Evolutionary conservation across 2,329 filamentous ascomycete species (phyloP).

Genomic region (Ophiostoma pallidulum): DNA sequence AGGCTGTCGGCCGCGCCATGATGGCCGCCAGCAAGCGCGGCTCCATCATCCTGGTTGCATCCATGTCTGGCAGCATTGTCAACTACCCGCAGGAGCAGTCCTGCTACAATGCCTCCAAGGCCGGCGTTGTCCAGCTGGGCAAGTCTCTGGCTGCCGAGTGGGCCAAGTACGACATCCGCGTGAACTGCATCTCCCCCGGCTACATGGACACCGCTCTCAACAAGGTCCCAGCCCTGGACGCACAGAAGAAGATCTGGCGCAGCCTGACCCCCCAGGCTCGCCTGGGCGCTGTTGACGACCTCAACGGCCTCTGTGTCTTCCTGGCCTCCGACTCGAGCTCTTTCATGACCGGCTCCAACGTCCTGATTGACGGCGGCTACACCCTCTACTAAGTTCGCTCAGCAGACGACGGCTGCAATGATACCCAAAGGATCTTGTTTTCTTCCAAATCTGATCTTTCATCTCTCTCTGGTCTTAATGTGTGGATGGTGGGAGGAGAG

Average conservation of each 20-base stretch:
- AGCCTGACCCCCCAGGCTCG: conserved; percentile 64
- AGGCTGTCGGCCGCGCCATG: conserved; percentile 63
- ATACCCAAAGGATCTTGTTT: conserved; percentile 12
- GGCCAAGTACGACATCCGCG: conserved; percentile 70
- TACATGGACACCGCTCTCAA: conserved; percentile 83
- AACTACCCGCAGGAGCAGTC: conserved; percentile 80
- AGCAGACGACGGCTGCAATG: conserved; percentile 8
- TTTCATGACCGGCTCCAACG: conserved; percentile 72
- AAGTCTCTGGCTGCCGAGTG: conserved; percentile 78
- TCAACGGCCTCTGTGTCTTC: conserved; percentile 70
- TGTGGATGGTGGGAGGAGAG: conserved; percentile 2
- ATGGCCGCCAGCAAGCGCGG: conserved; percentile 62
- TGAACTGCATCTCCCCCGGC: conserved; percentile 76
- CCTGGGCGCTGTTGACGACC: conserved; percentile 62
- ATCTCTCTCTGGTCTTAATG: neutral
- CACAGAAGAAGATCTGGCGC: conserved; percentile 75
- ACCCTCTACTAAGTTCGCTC: conserved; percentile 31
- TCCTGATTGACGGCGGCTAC: conserved; percentile 63
- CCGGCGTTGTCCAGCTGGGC: conserved; percentile 66
- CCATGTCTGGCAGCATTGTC: conserved; percentile 75
- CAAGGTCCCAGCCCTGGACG: conserved; percentile 66
- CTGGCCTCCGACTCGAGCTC: conserved; percentile 61
- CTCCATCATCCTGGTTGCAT: conserved; percentile 66
- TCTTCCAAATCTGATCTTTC: neutral
- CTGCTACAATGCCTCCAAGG: conserved; percentile 79